Base-by-base conservation (phyloP, 192 early-diverging fungal genomes). In the Gamsiella multidivaricata region DNA sequence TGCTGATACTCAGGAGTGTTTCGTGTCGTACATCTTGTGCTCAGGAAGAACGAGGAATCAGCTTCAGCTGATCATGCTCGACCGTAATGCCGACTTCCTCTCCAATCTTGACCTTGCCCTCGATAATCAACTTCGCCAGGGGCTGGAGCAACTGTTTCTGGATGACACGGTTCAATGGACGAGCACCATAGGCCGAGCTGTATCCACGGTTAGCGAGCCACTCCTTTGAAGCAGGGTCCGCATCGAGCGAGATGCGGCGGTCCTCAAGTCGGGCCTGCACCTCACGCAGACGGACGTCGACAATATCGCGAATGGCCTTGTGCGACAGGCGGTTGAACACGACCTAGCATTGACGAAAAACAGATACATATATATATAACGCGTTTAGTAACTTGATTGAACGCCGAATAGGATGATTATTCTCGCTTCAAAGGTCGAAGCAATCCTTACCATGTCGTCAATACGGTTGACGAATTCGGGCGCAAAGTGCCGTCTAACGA, bases 121-220 rank as follows among this genome's bases (percentile, higher is more conserved):
- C 83, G 43, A 87, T 81, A 34, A 87, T 85, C 31, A 42, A 25
- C 34, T 61, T 75, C 25, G 86, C 86, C 43, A 89, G 70, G 34
- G 84, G 88, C 60, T 86, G 87, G 34, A 89, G 63, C 9, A 89
- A 42, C 49, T 81, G 80, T 36, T 90, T 86, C 76, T 99, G 94
- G 52, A 99, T 84, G 70, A 93, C 93, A 56, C 98, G 90, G 56
- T 91, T 88, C 25, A 99, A 80, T 5, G 98, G 98, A 17, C 98
- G 87, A 6, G 97, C 98, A 69, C 98, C 98, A 81, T 95, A 99
- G 10, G 91, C 81, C 28, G 96, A 96, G 81, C 97, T 94, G 70
- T 98, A 99, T 18, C 95, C 88, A 45, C 87, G 74, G 47, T 85
- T 72, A 22, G 96, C 84, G 11, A 99, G 86, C 80, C 89, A 89